These are phyloP conservation scores for Pythium dissotocum DNA, from an alignment of 352 stramenopile species.

Conservation along the genomic window DNA sequence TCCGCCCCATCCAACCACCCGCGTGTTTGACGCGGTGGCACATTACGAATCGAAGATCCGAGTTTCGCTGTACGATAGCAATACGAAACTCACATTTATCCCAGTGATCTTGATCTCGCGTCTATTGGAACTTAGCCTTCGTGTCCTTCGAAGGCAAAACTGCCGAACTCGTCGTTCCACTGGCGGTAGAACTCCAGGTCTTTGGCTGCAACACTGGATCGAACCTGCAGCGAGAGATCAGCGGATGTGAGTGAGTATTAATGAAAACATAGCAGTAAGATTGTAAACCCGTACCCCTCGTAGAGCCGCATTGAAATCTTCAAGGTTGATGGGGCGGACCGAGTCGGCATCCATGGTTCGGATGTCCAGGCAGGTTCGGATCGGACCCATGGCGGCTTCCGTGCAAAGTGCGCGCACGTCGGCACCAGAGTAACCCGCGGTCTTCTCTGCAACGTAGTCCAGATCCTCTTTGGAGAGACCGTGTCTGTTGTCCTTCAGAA, in stretches of 20 bases:
- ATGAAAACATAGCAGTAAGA: background rate
- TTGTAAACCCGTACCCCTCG: constrained; percentile 48
- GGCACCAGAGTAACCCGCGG: constrained; percentile 95
- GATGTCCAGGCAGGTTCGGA: constrained; percentile 84
- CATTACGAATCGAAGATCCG: background rate
- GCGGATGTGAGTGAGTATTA: background rate
- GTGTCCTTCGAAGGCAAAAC: constrained; percentile 77
- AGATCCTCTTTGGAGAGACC: constrained; percentile 88
- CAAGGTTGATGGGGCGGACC: constrained; percentile 93
- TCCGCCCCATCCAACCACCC: background rate
- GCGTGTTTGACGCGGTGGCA: background rate
- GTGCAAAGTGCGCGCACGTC: constrained; percentile 97
- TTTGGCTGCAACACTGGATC: constrained; percentile 93
- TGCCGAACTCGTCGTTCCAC: constrained; percentile 95
- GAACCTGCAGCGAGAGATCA: constrained; percentile 55
- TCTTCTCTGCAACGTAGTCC: constrained; percentile 82
- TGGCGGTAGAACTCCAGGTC: constrained; percentile 93
- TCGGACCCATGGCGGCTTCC: constrained; percentile 97
- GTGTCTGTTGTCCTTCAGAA: constrained; percentile 94
- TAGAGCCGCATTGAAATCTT: constrained; percentile 95
- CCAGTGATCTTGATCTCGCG: background rate
- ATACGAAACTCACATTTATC: constrained; percentile 6
- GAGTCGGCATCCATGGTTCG: constrained; percentile 88
- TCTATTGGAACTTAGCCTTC: constrained; percentile 32
- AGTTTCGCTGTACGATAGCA: background rate